Percentiles rank a stretch among this genome's conserved stretches.
These are phyloP conservation scores for Purpureocillium lavendulum DNA, from an alignment of 2,329 filamentous ascomycete species.

Conservation along the genomic window DNA sequence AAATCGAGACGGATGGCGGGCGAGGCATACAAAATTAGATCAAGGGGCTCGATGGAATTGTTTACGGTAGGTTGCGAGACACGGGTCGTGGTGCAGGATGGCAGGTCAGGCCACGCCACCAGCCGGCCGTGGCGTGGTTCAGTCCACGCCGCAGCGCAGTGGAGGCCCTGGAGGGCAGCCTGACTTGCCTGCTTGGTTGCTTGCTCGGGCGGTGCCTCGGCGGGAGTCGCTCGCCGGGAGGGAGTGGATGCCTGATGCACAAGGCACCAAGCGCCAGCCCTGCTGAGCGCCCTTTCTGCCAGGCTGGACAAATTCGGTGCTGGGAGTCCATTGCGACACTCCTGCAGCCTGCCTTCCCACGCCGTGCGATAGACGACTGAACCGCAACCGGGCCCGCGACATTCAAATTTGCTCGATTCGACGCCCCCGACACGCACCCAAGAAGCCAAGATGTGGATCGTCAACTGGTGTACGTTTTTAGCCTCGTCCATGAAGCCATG, in stretches of 20 bases:
- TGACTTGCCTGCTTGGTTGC: no score
- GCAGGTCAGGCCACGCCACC: background rate
- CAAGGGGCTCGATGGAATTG: no score
- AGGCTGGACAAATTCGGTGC: conserved; percentile 1
- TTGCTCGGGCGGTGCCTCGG: no score
- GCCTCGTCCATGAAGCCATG: background rate
- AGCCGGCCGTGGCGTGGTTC: background rate
- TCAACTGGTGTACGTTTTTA: conserved; percentile 79
- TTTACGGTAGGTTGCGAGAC: no score
- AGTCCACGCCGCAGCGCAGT: no score
- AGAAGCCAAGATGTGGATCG: conserved; percentile 68
- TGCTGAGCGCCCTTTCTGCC: conserved; percentile 2
- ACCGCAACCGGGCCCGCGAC: no score
- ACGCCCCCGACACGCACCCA: background rate
- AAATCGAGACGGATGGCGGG: no score
- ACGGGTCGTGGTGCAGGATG: background rate
- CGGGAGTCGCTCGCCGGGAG: no score
- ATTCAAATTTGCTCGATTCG: background rate
- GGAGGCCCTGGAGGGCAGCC: no score
- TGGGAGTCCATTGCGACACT: background rate
- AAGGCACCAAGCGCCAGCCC: conserved; percentile 3
- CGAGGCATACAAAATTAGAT: no score
- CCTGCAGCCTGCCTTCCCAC: background rate
- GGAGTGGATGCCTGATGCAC: conserved; percentile 2
- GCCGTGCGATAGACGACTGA: no score